phyloP scores from a whole-genome alignment of 805 yeast species.

The Zygoascus ofunaensis region DNA sequence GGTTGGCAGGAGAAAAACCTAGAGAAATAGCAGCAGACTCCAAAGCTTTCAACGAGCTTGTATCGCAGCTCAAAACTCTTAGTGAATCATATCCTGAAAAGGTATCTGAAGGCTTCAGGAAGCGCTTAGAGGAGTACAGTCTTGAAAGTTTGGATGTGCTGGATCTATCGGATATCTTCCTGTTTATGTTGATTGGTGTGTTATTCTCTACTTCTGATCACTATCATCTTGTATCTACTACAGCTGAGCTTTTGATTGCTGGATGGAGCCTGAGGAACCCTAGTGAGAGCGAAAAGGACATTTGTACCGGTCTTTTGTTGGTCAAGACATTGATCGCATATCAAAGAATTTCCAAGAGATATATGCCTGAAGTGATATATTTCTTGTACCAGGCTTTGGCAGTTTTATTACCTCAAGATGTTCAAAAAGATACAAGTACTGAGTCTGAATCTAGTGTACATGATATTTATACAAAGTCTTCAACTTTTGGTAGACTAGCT shows the following conservation, averaged over 20 bases:
- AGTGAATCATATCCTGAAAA: constrained; percentile 57
- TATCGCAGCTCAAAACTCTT: constrained; percentile 40
- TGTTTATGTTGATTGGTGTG: constrained; percentile 63
- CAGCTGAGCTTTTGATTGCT: constrained; percentile 67
- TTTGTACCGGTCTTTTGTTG: constrained; percentile 57
- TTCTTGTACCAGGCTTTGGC: constrained; percentile 27
- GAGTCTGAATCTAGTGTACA: not conserved
- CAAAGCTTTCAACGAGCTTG: constrained; percentile 13
- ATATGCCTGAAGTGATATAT: constrained; percentile 64
- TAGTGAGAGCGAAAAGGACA: constrained; percentile 31
- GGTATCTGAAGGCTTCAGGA: constrained; percentile 55
- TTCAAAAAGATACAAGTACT: not conserved
- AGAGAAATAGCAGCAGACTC: constrained; percentile 4
- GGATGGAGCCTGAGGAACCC: constrained; percentile 49
- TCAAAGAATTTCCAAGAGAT: constrained; percentile 73
- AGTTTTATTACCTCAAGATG: constrained; percentile 1
- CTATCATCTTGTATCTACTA: constrained; percentile 85
- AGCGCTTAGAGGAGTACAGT: constrained; percentile 39
- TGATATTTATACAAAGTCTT: not conserved
- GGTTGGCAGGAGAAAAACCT: not conserved
- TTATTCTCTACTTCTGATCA: constrained; percentile 92
- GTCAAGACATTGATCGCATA: constrained; percentile 57
- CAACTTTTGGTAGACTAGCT: not conserved
- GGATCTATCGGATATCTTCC: constrained; percentile 47
- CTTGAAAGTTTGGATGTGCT: constrained; percentile 11